Conservation (phyloP, 2,329 filamentous ascomycete species). For the Rhynchosporium graminicola region DNA sequence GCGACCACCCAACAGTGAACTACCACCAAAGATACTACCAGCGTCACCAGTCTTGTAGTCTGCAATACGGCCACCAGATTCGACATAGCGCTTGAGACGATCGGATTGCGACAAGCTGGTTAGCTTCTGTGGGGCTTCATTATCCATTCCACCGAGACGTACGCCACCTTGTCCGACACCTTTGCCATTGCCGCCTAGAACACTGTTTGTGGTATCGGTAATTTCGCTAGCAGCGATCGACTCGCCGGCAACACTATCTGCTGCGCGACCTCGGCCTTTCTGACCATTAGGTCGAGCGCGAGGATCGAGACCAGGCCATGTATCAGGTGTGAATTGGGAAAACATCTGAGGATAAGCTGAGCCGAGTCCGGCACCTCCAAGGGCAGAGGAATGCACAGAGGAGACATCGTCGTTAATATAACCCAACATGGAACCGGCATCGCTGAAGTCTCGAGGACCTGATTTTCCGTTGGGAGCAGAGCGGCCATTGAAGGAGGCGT, state of each 20-base stretch:
- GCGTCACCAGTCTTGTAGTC: constrained; percentile 56
- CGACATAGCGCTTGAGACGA: constrained; percentile 90
- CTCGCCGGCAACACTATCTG: constrained; percentile 84
- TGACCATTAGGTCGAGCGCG: constrained; percentile 63
- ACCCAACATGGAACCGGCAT: constrained; percentile 86
- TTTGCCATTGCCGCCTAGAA: constrained; percentile 73
- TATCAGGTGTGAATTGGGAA: constrained; percentile 81
- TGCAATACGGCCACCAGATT: constrained; percentile 71
- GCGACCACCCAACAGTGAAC: constrained; percentile 46
- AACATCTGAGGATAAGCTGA: constrained; percentile 94
- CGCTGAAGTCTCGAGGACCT: constrained; percentile 44
- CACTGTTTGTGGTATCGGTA: constrained; percentile 78
- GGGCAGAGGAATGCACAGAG: constrained; percentile 87
- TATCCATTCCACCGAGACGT: constrained; percentile 73
- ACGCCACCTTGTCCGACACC: constrained; percentile 82
- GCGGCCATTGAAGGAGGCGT: constrained; percentile 49
- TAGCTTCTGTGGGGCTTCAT: constrained; percentile 73
- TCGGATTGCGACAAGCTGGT: constrained; percentile 79
- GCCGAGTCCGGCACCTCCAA: constrained; percentile 78
- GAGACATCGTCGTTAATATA: constrained; percentile 98
- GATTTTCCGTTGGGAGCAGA: constrained; percentile 38
- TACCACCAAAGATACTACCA: constrained; percentile 66
- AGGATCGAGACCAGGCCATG: constrained; percentile 79
- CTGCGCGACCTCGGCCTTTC: constrained; percentile 65
- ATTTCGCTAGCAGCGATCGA: constrained; percentile 89